Conservation (phyloP, 805 yeast genomes). For the Pichia cephalocereana region DNA sequence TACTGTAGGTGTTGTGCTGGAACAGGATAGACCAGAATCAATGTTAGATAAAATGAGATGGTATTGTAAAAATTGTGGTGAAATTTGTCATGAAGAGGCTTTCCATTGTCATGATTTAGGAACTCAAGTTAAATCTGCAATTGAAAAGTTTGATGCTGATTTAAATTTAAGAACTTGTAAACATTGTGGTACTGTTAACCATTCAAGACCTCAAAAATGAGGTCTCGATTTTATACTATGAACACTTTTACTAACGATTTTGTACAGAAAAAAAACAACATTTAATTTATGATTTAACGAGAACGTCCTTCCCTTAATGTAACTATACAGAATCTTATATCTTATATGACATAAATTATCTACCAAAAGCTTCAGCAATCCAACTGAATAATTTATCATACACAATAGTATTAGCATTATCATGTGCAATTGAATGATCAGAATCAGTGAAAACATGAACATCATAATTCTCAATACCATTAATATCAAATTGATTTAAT, state of each 20-base stretch:
- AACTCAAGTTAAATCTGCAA: slow-evolving; percentile 81
- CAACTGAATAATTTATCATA: slow-evolving; percentile 64
- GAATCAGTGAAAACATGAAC: slow-evolving; percentile 88
- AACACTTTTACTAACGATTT: too few relatives aligned
- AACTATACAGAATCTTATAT: too few relatives aligned
- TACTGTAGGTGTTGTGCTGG: slow-evolving; percentile 85
- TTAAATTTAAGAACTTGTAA: slow-evolving; percentile 59
- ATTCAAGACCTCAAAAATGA: slow-evolving; percentile 45
- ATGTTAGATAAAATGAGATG: slow-evolving; percentile 70
- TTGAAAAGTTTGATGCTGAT: slow-evolving; percentile 58
- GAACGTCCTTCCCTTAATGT: too few relatives aligned
- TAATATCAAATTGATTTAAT: slow-evolving; percentile 46
- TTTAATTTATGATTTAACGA: too few relatives aligned
- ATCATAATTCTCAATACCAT: slow-evolving; percentile 64
- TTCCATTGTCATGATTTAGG: slow-evolving; percentile 80
- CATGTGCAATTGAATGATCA: slow-evolving; percentile 71
- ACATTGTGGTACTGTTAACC: slow-evolving; percentile 64
- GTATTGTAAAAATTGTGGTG: slow-evolving; percentile 71
- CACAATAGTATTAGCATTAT: slow-evolving; percentile 70
- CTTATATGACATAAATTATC: background rate
- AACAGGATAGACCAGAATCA: slow-evolving; percentile 78
- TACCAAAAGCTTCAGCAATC: slow-evolving; percentile 49
- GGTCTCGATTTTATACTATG: too few relatives aligned
- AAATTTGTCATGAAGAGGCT: slow-evolving; percentile 54
- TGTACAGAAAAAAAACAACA: too few relatives aligned